Conservation (phyloP, 2,329 filamentous ascomycete genomes). For the Scedosporium aurantiacum region DNA sequence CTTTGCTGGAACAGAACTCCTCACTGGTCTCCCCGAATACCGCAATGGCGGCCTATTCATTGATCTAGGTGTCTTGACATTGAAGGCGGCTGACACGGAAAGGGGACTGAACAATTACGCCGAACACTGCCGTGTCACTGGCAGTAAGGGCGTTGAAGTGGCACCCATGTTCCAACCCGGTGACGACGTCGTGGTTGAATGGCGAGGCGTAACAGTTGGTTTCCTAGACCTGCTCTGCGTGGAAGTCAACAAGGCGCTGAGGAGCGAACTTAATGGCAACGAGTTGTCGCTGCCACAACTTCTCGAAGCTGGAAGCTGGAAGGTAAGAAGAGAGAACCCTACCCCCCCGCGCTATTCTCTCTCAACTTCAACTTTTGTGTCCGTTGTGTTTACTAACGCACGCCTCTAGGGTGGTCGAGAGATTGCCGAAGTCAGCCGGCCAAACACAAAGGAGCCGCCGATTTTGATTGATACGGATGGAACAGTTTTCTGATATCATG, state of each 20-base stretch:
- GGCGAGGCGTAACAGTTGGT: constrained; percentile 52
- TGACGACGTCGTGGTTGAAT: constrained; percentile 53
- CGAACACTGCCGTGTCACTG: constrained; percentile 60
- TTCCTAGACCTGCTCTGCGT: constrained; percentile 43
- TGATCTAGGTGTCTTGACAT: constrained; percentile 66
- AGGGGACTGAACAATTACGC: constrained; percentile 54
- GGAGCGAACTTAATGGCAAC: constrained; percentile 50
- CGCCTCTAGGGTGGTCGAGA: constrained; percentile 70
- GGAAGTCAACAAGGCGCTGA: constrained; percentile 52
- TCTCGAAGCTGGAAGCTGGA: constrained; percentile 94
- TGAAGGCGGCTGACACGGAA: constrained; percentile 60
- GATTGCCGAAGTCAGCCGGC: constrained; percentile 87
- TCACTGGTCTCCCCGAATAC: constrained; percentile 86
- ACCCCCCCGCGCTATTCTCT: not conserved
- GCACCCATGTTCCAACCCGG: constrained; percentile 47
- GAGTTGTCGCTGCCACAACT: constrained; percentile 77
- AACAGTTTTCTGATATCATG: constrained; percentile 65
- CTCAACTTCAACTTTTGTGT: no score
- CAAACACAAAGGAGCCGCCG: constrained; percentile 91
- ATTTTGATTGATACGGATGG: constrained; percentile 95
- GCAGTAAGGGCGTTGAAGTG: constrained; percentile 47
- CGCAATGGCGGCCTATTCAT: constrained; percentile 84
- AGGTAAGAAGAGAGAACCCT: constrained; percentile 47
- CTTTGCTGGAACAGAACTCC: constrained; percentile 68
- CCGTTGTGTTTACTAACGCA: not conserved